phyloP scores from a whole-genome alignment of 1,139 yeast species.

The Kurtzmaniella quercitrusa region DNA sequence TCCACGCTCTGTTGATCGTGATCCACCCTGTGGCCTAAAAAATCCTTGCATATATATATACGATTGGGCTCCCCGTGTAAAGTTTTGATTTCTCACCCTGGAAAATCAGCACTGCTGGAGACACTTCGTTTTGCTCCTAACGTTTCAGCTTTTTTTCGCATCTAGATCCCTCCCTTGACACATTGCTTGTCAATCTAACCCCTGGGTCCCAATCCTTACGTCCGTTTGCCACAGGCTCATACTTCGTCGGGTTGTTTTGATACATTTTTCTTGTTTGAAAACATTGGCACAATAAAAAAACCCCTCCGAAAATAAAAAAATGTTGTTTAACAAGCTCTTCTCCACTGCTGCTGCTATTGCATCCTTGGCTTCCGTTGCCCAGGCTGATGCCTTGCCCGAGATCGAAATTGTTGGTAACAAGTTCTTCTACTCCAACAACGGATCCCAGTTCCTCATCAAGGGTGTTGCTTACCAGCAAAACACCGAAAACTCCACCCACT shows the following conservation, averaged over 20 bases:
- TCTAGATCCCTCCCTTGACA: neutral
- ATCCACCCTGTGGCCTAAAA: neutral
- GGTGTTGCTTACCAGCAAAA: conserved; percentile 48
- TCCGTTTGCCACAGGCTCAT: neutral
- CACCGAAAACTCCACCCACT: conserved; percentile 27
- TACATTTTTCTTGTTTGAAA: neutral
- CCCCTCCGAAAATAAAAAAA: conserved; percentile 11
- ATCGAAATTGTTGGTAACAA: conserved; percentile 45
- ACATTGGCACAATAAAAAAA: neutral
- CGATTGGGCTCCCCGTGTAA: neutral
- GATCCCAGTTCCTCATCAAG: conserved; percentile 41
- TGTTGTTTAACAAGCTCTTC: conserved; percentile 39
- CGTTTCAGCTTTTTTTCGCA: no score
- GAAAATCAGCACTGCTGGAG: neutral
- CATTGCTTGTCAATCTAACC: neutral
- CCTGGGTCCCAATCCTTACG: neutral
- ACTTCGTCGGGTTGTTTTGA: neutral
- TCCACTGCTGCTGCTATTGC: conserved; percentile 25
- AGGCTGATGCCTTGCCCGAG: conserved; percentile 25
- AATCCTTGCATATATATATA: neutral
- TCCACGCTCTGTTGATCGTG: neutral
- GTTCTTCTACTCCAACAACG: conserved; percentile 41
- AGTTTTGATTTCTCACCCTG: neutral
- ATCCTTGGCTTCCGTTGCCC: conserved; percentile 8
- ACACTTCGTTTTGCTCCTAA: neutral